Base-by-base conservation (phyloP, 2,329 filamentous ascomycete species). In the Aaosphaeria pasadenensis region DNA sequence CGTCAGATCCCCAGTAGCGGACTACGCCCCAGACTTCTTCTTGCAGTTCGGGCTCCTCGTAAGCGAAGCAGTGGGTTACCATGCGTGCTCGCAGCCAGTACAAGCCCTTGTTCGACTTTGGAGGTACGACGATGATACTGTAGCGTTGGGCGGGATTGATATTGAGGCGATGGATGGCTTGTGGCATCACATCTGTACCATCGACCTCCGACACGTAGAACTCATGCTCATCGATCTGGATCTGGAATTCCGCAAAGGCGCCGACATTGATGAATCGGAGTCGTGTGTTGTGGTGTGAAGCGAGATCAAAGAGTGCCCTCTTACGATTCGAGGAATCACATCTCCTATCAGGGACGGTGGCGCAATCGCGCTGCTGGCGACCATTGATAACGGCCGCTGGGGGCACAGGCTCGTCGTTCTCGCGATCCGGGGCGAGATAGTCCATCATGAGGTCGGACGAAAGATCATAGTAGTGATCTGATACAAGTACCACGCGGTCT, bases 181-280 rank as follows among this genome's bases (percentile, higher is more conserved):
- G 66, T 0, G 86, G 83, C 31, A 76, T 67, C 4, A 88, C 76
- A 30, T 81, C 75, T 4, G 81, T 85, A 6, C 85, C 85, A 60
- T 89, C 86, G 0, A 85, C 82, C 64, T 88, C 85, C 3, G 83
- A 83, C 36, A 88, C 70, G 33, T 77, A 74, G 44, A 85, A 77
- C 42, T 74, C 63, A 52, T 88, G 86, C 54, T 84, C 78, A 52
- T 89, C 86, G 36, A 88, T 70, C 43, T 82, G 80, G 48, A 80
- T 71, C 45, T 74, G 73, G 51, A 79, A 76, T 7, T 72, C 73
- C 1, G 74, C 73, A 70, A 89, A 91, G 11, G 86, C 87, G 11
- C 84, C 87, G 17, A 89, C 81, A 57, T 89, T 90, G 57, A 89
- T 75, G 49, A 91, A 74, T 39, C 85, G 84, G 57, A 92, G 78